Base-by-base conservation (phyloP, 2,329 filamentous ascomycete species). In the Cercospora sp. region DNA sequence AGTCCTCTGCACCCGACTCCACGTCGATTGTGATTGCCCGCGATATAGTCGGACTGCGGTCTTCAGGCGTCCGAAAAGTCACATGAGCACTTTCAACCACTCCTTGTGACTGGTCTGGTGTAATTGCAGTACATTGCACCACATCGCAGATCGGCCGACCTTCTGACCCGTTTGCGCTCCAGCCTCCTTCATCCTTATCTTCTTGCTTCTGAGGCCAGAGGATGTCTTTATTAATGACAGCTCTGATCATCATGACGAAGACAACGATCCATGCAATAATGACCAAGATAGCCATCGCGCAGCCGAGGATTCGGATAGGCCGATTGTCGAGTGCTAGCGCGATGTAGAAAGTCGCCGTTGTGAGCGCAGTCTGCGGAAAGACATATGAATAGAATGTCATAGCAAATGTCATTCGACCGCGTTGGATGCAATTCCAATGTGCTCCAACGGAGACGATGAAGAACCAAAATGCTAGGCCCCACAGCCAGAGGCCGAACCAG, bases 311-410 rank as follows among this genome's bases (percentile, higher is more conserved):
- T 51, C 88, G 81, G 51, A 95, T 86, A 0, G 88, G 85, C 5
- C 67, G 71, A 61, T 78, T 76, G 63, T 79, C 72, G 10, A 83
- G 73, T 0, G 79, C 88, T 9, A 84, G 83, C 0, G 87, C 90
- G 61, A 95, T 85, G 2, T 89, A 87, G 71, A 91, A 89, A 0
- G 91, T 95, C 0, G 91, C 90, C 0, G 89, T 91, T 43, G 73
- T 75, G 10, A 78, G 69, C 10, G 76, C 76, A 49, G 91, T 94
- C 73, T 94, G 93, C 1, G 91, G 91, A 74, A 94, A 94, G 5
- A 94, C 85, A 78, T 94, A 94, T 3, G 88, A 91, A 80, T 90
- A 95, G 89, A 91, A 96, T 1, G 89, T 92, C 91, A 95, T 94
- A 18, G 91, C 89, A 75, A 94, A 95, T 3, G 88, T 85, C 82